These are phyloP conservation scores for Monosporascus sp. DNA, from an alignment of 2,329 filamentous ascomycete genomes.

Conservation along the genomic window DNA sequence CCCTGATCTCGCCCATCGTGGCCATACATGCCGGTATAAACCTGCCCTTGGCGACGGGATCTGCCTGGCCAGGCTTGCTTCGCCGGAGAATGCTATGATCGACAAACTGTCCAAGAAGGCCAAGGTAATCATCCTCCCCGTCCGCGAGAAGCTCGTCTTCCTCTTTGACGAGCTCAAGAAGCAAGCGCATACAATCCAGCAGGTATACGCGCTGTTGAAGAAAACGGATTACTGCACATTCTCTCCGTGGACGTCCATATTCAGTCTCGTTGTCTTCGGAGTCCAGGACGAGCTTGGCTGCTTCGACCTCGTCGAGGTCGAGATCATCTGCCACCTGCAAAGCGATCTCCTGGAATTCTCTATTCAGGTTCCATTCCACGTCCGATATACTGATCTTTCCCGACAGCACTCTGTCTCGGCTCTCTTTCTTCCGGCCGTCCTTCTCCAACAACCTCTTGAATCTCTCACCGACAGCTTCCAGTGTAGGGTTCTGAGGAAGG, in stretches of 20 bases:
- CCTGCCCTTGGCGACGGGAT: conserved; percentile 42
- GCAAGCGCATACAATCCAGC: conserved; percentile 76
- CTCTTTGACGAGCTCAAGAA: conserved; percentile 64
- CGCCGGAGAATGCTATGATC: conserved; percentile 53
- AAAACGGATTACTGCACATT: conserved; percentile 79
- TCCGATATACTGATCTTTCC: conserved; percentile 70
- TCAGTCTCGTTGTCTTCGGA: conserved; percentile 63
- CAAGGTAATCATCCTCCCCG: conserved; percentile 42
- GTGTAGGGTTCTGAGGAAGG: conserved; percentile 23
- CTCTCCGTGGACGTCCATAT: conserved; percentile 67
- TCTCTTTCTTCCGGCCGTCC: conserved; percentile 66
- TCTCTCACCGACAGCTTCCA: conserved; percentile 61
- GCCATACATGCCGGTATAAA: conserved; percentile 71
- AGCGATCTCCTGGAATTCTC: conserved; percentile 78
- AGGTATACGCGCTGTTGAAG: conserved; percentile 80
- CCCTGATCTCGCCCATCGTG: conserved; percentile 70
- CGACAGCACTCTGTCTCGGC: conserved; percentile 64
- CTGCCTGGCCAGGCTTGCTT: conserved; percentile 36
- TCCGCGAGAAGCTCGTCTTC: conserved; percentile 51
- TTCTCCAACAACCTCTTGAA: conserved; percentile 72
- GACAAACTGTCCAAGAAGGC: conserved; percentile 50
- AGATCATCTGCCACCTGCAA: conserved; percentile 82
- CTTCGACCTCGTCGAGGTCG: conserved; percentile 83
- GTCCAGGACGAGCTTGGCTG: conserved; percentile 70
- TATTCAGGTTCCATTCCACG: conserved; percentile 74